These are phyloP conservation scores for Jatropha podagrica DNA, from an alignment of 441 rosid genomes.

Conservation along the genomic window DNA sequence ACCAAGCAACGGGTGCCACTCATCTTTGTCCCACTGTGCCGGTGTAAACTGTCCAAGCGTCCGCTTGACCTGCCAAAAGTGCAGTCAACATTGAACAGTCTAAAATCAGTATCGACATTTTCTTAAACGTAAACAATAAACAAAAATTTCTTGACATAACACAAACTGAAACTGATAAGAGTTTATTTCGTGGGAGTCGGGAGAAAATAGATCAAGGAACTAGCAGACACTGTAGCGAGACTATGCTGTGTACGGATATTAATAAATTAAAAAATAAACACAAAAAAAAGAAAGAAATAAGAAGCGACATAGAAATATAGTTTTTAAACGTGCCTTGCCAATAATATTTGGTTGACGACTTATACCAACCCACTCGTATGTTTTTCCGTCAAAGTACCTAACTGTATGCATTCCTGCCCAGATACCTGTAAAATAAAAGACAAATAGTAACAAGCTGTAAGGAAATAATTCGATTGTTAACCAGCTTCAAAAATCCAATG, in stretches of 20 bases:
- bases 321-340: conserved; percentile 57
- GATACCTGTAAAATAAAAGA: conserved; percentile 59
- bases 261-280: background rate
- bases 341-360: conserved; percentile 95
- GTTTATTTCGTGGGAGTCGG: background rate
- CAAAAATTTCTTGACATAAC: background rate
- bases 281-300: background rate
- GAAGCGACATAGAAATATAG: background rate
- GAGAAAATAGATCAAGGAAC: background rate
- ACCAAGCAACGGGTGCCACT: conserved; percentile 98
- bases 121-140: background rate
- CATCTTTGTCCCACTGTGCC: conserved; percentile 99
- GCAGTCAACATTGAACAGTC: background rate
- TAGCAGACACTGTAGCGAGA: background rate
- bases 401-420: conserved; percentile 99
- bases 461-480: background rate
- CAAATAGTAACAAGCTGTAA: background rate
- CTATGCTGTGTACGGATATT: background rate
- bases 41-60: conserved; percentile 98
- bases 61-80: conserved; percentile 67
- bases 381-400: conserved; percentile 91
- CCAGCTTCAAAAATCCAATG: background rate
- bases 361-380: conserved; percentile 99
- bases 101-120: background rate
- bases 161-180: background rate